Percentiles rank a stretch among this genome's conserved stretches.
These are phyloP conservation scores for Eucalyptus leucophloia DNA, from an alignment of 345 rosid species.

Conservation along the genomic window DNA sequence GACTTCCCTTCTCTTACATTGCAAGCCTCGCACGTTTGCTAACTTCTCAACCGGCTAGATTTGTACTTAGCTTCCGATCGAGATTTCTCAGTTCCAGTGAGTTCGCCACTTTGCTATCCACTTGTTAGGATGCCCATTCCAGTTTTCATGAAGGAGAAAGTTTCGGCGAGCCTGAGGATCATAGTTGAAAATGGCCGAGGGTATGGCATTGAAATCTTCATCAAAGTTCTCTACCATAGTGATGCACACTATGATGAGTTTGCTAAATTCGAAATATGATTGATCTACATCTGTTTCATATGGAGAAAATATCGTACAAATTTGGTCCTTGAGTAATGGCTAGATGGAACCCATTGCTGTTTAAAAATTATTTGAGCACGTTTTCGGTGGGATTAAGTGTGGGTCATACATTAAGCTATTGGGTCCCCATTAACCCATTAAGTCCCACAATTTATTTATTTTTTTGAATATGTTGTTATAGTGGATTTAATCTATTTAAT, in stretches of 20 bases:
- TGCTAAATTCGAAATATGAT: neutral
- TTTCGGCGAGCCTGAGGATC: slow-evolving; percentile 11
- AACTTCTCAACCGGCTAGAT: too few relatives aligned
- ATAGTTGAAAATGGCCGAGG: slow-evolving; percentile 51
- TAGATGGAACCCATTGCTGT: neutral
- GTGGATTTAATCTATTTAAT: neutral
- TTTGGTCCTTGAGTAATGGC: neutral
- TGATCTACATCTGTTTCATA: neutral
- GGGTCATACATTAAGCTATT: neutral
- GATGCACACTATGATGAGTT: slow-evolving; percentile 42
- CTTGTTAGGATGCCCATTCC: slow-evolving; percentile 31
- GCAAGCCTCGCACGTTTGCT: too few relatives aligned
- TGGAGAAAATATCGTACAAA: neutral
- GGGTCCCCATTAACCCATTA: neutral
- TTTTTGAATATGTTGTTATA: neutral
- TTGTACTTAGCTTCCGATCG: neutral
- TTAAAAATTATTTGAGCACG: neutral
- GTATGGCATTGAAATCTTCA: slow-evolving; percentile 35
- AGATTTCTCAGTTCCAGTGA: neutral
- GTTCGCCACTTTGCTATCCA: neutral
- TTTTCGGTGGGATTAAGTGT: neutral
- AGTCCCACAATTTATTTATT: neutral
- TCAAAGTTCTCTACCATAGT: slow-evolving; percentile 38
- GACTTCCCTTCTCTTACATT: too few relatives aligned
- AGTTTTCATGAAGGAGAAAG: slow-evolving; percentile 33